Conservation (phyloP, 495 filamentous ascomycete species). For the Margaritispora aquatica region DNA sequence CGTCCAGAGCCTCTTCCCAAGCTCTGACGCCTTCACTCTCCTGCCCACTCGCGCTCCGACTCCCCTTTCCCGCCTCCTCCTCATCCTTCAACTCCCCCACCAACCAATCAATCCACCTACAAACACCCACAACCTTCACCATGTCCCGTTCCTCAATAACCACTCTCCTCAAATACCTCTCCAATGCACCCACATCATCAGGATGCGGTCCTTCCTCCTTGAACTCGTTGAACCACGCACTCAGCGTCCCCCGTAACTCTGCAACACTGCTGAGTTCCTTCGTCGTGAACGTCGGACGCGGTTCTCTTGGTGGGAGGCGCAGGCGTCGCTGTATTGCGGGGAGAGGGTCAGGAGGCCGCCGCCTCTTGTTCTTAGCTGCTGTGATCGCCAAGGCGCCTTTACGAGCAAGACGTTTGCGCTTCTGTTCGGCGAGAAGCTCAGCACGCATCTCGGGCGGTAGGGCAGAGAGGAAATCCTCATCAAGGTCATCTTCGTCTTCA, state of each 20-base stretch:
- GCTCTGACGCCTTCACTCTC: slow-evolving; percentile 20
- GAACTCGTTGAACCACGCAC: slow-evolving; percentile 63
- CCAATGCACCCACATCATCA: slow-evolving; percentile 69
- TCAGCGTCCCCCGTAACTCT: slow-evolving; percentile 56
- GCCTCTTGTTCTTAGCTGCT: slow-evolving; percentile 10
- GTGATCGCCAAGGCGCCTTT: slow-evolving; percentile 30
- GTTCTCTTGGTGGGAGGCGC: slow-evolving; percentile 42
- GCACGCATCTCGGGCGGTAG: slow-evolving; percentile 72
- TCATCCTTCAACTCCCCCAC: slow-evolving; percentile 44
- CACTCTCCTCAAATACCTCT: slow-evolving; percentile 60
- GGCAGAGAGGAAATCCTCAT: slow-evolving; percentile 69
- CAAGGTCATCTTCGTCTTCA: slow-evolving; percentile 41
- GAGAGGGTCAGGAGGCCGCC: slow-evolving; percentile 8
- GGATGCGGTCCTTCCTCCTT: slow-evolving; percentile 61
- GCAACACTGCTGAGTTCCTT: slow-evolving; percentile 44
- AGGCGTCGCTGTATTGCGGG: slow-evolving; percentile 33
- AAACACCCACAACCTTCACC: slow-evolving; percentile 61
- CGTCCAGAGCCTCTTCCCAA: slow-evolving; percentile 44
- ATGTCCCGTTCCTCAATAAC: slow-evolving; percentile 68
- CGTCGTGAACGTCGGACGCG: slow-evolving; percentile 60
- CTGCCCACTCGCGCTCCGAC: neutral
- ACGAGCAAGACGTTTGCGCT: slow-evolving; percentile 46
- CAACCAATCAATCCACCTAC: slow-evolving; percentile 68
- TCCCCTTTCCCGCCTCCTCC: neutral
- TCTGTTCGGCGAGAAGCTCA: slow-evolving; percentile 71